Evolutionary conservation across 257 asterid genomes (phyloP).

Genomic region (Solanum dulcamara): DNA sequence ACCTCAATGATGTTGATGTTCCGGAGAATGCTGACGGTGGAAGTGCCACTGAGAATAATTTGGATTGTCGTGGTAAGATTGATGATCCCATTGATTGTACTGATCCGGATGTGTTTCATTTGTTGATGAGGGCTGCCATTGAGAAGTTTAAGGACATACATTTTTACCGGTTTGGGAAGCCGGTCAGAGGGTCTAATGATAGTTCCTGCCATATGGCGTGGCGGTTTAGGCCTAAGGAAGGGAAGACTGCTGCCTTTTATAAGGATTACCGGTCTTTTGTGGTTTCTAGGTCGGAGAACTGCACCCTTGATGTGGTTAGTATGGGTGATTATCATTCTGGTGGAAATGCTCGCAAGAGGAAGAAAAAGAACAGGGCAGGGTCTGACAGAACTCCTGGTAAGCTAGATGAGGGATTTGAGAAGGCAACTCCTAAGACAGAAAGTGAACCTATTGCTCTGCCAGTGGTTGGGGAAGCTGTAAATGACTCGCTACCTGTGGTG

Average conservation of each 20-base stretch:
- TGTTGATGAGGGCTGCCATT: slow-evolving; percentile 68
- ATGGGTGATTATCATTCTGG: slow-evolving; percentile 89
- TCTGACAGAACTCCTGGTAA: slow-evolving; percentile 15
- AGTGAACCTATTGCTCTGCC: slow-evolving; percentile 42
- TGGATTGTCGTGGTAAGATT: slow-evolving; percentile 30
- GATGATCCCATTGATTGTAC: slow-evolving; percentile 63
- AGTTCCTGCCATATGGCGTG: slow-evolving; percentile 89
- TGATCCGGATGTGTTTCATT: slow-evolving; percentile 69
- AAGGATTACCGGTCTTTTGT: slow-evolving; percentile 68
- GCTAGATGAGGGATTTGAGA: slow-evolving; percentile 52
- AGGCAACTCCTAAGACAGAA: slow-evolving; percentile 26
- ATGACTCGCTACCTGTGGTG: slow-evolving; percentile 44
- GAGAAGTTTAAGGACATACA: slow-evolving; percentile 58
- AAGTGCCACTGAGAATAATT: neutral
- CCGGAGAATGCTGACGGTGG: neutral
- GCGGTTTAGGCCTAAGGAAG: slow-evolving; percentile 78
- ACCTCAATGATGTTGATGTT: slow-evolving; percentile 68
- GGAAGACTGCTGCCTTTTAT: slow-evolving; percentile 40
- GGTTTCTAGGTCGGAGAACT: slow-evolving; percentile 41
- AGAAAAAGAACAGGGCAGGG: slow-evolving; percentile 18
- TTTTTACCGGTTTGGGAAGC: slow-evolving; percentile 69
- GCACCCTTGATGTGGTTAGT: slow-evolving; percentile 47
- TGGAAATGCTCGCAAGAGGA: slow-evolving; percentile 68
- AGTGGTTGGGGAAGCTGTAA: slow-evolving; percentile 40
- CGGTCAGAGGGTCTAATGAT: slow-evolving; percentile 50